Evolutionary conservation across 345 rosid genomes (phyloP).

Genomic region (Garcia nutans): DNA sequence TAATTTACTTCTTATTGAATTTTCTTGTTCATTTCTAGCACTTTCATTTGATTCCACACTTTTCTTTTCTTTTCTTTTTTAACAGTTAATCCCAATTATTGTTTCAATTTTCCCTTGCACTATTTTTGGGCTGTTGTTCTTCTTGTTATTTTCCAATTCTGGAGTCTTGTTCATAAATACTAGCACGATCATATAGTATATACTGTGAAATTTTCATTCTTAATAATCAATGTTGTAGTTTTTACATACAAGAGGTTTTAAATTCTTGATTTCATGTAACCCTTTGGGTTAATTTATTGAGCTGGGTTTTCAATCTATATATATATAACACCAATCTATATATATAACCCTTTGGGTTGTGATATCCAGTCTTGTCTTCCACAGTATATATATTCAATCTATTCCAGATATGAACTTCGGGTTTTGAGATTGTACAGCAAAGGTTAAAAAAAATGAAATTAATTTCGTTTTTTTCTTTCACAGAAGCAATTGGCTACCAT

Average conservation of each 20-base stretch:
- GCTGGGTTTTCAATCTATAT: slow-evolving; percentile 12
- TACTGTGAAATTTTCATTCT: background rate
- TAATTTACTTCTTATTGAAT: background rate
- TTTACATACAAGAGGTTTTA: background rate
- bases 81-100: slow-evolving; percentile 26
- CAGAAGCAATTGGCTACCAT: slow-evolving; percentile 93
- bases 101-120: slow-evolving; percentile 19
- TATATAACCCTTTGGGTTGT: slow-evolving; percentile 41
- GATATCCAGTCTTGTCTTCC: slow-evolving; percentile 47
- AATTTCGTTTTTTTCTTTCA: background rate
- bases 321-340: background rate
- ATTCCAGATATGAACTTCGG: slow-evolving; percentile 50
- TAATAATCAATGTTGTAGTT: background rate
- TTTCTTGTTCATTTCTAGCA: slow-evolving; percentile 16
- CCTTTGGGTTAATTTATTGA: slow-evolving; percentile 12
- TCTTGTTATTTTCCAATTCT: slow-evolving; percentile 15
- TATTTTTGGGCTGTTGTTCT: background rate
- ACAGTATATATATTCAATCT: slow-evolving; percentile 32
- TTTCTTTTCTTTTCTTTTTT: slow-evolving; percentile 19
- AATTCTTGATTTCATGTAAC: slow-evolving; percentile 33
- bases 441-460: too few species aligned
- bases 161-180: background rate
- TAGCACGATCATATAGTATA: background rate
- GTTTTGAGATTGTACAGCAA: slow-evolving; percentile 20
- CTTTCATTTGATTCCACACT: slow-evolving; percentile 14